Percentiles rank a stretch among this genome's conserved stretches.
Conservation (phyloP, 345 rosid genomes). For the Hibiscus syriacus region DNA sequence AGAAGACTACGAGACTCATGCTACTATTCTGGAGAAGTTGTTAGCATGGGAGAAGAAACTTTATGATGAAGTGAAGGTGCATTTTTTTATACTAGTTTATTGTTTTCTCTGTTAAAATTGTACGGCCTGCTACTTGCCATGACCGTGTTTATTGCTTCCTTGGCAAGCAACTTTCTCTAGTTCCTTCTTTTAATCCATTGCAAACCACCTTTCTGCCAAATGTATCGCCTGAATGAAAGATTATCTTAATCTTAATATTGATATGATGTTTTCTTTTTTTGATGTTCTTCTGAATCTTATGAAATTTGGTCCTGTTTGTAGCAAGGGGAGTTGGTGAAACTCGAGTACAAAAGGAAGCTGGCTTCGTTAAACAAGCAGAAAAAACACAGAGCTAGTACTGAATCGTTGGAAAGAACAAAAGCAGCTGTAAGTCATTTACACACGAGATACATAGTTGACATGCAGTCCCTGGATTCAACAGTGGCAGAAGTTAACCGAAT, state of each 20-base stretch:
- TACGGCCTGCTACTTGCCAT: neutral
- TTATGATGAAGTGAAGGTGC: constrained; percentile 94
- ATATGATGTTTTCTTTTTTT: too few relatives aligned
- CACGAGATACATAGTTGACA: constrained; percentile 88
- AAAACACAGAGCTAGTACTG: constrained; percentile 63
- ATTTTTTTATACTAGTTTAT: neutral
- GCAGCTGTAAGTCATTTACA: constrained; percentile 91
- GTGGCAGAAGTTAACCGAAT: constrained; percentile 81
- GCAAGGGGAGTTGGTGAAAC: constrained; percentile 98
- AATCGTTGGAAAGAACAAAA: constrained; percentile 87
- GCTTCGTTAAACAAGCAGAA: constrained; percentile 65
- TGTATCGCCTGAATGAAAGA: too few relatives aligned
- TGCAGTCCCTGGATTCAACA: constrained; percentile 98
- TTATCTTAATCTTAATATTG: too few relatives aligned
- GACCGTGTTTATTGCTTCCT: neutral
- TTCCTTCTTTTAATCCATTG: neutral
- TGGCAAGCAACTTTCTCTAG: neutral
- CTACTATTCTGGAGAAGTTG: constrained; percentile 91
- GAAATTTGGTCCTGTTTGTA: constrained; percentile 21
- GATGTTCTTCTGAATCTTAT: constrained; percentile 6
- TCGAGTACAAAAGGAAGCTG: constrained; percentile 83
- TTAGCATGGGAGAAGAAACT: constrained; percentile 99
- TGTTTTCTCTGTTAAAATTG: neutral
- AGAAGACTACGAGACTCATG: constrained; percentile 80
- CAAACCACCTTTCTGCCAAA: too few relatives aligned